A percentile compares a stretch with the other conserved stretches of the same genome.
These are phyloP conservation scores for Dactylonectria estremocensis DNA, from an alignment of 2,329 filamentous ascomycete species.

Conservation along the genomic window DNA sequence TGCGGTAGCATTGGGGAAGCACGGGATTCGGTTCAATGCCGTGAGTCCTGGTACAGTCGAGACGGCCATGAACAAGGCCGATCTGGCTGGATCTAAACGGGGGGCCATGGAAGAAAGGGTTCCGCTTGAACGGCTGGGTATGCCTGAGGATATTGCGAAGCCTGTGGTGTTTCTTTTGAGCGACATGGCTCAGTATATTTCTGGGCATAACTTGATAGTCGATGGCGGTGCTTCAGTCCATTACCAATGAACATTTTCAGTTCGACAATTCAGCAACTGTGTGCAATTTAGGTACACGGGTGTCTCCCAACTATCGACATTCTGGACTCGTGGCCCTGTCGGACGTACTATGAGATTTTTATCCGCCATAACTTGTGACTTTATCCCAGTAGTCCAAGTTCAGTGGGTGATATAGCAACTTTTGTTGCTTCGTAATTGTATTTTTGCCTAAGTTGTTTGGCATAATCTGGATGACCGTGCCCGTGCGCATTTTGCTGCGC, in stretches of 20 bases:
- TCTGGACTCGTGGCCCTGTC: neutral
- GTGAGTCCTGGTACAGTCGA: constrained; percentile 14
- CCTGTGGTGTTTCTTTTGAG: constrained; percentile 23
- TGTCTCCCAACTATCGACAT: neutral
- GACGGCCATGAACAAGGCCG: constrained; percentile 23
- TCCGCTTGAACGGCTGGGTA: constrained; percentile 16
- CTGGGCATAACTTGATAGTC: constrained; percentile 23
- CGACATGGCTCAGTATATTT: constrained; percentile 21
- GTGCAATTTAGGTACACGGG: neutral
- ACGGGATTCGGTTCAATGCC: constrained; percentile 15
- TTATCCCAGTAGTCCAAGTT: neutral
- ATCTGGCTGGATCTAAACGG: constrained; percentile 21
- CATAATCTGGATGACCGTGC: neutral
- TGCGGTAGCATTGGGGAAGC: constrained; percentile 11
- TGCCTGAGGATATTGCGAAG: constrained; percentile 19
- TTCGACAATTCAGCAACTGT: neutral
- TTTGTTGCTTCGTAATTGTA: neutral
- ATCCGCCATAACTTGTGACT: neutral
- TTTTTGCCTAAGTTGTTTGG: neutral
- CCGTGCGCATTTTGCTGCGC: neutral
- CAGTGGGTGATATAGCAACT: neutral
- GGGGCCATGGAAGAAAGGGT: constrained; percentile 21
- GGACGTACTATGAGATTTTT: neutral
- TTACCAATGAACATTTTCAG: neutral
- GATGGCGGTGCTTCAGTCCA: constrained; percentile 2